Evolutionary conservation across 139 green algal genomes (phyloP), one percentile per base, ranked within the genome.

Genomic region (Picochlorum sp.): DNA sequence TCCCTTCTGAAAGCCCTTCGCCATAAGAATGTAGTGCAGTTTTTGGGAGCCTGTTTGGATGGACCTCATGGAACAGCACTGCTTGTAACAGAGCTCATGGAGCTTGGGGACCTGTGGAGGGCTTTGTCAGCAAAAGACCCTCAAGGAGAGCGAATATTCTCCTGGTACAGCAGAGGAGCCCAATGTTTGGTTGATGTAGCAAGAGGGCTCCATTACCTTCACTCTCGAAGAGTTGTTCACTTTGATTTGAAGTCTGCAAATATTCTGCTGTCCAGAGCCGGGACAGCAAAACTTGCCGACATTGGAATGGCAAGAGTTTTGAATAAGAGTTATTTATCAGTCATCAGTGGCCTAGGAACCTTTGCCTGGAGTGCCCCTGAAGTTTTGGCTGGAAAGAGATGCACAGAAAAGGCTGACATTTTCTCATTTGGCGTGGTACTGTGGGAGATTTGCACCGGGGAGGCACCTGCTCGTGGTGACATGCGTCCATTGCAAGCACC

Each of bases 191-290:
- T 72, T 41, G 72, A 83, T 55, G 50, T 78, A 2, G 72, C 68
- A 18, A 71, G 60, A 1, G 76, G 76, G 1, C 45, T 83, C 63
- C 14, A 56, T 13, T 74, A 70, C 57, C 45, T 81, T 44, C 74
- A 81, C 56, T 49, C 47, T 45, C 57, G 49, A 9, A 68, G 63
- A 37, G 57, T 81, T 30, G 59, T 78, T 20, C 74, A 81, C 26
- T 63, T 78, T 30, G 75, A 82, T 52, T 41, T 82, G 7, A 82
- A 82, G 63, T 70, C 52, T 16, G 66, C 72, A 65, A 74, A 78
- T 60, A 78, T 78, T 41, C 59, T 78, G 45, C 72, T 78, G 20
- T 63, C 44, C 4, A 63, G 73, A 31, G 23, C 60, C 45, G 66
- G 65, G 31, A 71, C 31, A 21, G 65, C 65, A 61, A 75, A 78